Conservation (phyloP, 148 eudicot species). For the Heliamphora exappendiculata region DNA sequence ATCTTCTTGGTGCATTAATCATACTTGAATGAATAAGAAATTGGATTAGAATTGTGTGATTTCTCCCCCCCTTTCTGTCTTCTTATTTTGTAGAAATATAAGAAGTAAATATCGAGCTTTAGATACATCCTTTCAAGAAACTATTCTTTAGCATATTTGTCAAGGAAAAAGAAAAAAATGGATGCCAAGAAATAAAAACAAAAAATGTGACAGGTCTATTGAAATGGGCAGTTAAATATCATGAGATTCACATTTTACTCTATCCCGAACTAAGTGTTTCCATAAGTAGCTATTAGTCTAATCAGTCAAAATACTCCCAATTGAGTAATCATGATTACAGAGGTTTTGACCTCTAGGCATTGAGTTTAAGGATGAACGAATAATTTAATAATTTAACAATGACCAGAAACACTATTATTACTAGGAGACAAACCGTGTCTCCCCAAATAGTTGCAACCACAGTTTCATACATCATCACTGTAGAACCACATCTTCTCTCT, state of each 20-base stretch:
- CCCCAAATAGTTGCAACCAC: not conserved
- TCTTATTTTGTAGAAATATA: too few species aligned
- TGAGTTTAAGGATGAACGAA: not conserved
- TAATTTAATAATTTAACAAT: not conserved
- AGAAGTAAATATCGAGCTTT: too few species aligned
- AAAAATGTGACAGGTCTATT: not conserved
- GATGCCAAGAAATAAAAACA: not conserved
- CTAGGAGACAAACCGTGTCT: not conserved
- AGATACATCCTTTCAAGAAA: too few species aligned
- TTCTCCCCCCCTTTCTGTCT: too few species aligned
- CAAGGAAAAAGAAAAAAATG: not conserved
- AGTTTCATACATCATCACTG: not conserved
- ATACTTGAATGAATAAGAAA: too few species aligned
- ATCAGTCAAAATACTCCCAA: not conserved
- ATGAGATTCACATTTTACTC: not conserved
- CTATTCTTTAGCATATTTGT: too few species aligned
- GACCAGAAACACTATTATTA: not conserved
- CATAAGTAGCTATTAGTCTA: not conserved
- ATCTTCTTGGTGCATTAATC: too few species aligned
- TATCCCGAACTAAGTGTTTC: not conserved
- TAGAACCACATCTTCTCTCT: not conserved
- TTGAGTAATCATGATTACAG: not conserved
- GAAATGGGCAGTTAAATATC: not conserved
- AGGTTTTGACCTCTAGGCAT: not conserved
- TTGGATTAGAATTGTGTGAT: too few species aligned